Percentiles rank a stretch among this genome's conserved stretches.
Evolutionary conservation across 2,329 filamentous ascomycete species (phyloP).

Genomic region (Colletotrichum karsti): DNA sequence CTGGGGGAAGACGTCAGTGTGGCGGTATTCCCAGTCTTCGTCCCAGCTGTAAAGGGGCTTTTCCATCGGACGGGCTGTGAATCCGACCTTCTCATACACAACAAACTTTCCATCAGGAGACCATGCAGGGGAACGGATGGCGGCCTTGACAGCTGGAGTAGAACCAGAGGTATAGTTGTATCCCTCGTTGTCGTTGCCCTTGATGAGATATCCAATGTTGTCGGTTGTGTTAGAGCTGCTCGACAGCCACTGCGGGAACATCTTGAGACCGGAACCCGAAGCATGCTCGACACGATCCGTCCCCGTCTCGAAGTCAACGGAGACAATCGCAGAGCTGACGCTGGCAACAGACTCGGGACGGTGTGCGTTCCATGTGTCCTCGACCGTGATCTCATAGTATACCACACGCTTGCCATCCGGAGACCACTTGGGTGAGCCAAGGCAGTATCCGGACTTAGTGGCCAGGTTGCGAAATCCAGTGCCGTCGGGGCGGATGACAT

Average conservation of each 20-base stretch:
- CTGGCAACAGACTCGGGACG: constrained; percentile 13
- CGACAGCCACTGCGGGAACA: constrained; percentile 12
- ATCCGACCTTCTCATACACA: constrained; percentile 18
- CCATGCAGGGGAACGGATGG: constrained; percentile 16
- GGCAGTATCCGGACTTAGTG: constrained; percentile 7
- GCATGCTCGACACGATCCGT: constrained; percentile 10
- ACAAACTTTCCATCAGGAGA: constrained; percentile 19
- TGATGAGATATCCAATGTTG: constrained; percentile 16
- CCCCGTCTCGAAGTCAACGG: constrained; percentile 16
- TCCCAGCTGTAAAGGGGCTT: constrained; percentile 18
- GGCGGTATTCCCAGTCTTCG: constrained; percentile 22
- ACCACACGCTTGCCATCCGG: constrained; percentile 8
- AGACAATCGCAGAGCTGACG: constrained; percentile 15
- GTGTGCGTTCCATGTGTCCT: constrained; percentile 18
- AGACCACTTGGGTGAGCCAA: constrained; percentile 15
- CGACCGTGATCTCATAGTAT: constrained; percentile 14
- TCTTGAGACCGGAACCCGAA: constrained; percentile 7
- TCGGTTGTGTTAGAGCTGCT: neutral
- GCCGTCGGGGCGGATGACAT: constrained; percentile 14
- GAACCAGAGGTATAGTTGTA: constrained; percentile 12
- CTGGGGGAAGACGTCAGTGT: constrained; percentile 21
- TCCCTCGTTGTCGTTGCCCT: constrained; percentile 11
- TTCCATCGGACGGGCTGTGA: constrained; percentile 16
- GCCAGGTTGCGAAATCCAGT: constrained; percentile 3
- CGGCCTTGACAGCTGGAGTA: neutral